Conservation (phyloP, 2,329 filamentous ascomycete species). For the Lachnum nothofagi region DNA sequence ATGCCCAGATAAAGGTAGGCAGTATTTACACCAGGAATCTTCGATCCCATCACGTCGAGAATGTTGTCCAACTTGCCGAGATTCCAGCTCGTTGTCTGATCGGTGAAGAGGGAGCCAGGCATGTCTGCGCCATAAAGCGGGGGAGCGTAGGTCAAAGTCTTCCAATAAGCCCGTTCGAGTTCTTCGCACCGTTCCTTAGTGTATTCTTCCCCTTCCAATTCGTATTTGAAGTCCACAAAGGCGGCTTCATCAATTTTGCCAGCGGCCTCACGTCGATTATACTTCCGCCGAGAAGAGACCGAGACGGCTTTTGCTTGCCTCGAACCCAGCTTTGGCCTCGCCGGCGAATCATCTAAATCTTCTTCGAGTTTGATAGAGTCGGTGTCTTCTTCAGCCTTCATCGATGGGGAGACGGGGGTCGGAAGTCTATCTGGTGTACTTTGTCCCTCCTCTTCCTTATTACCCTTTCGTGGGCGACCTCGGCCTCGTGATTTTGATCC, state of each 20-base stretch:
- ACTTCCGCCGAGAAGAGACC: conserved; percentile 80
- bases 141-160: conserved; percentile 88
- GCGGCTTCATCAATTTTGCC: conserved; percentile 82
- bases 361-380: conserved; percentile 33
- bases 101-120: conserved; percentile 89
- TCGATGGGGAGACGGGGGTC: conserved; percentile 47
- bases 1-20: conserved; percentile 97
- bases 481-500: conserved; percentile 19
- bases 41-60: conserved; percentile 87
- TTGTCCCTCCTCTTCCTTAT: conserved; percentile 36
- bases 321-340: conserved; percentile 43
- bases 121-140: conserved; percentile 96
- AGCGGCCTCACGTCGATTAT: conserved; percentile 71
- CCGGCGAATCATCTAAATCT: conserved; percentile 44
- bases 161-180: conserved; percentile 93
- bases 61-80: conserved; percentile 90
- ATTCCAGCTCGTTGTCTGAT: conserved; percentile 81
- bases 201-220: conserved; percentile 78
- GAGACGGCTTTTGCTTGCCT: conserved; percentile 53
- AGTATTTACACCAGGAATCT: conserved; percentile 95
- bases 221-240: conserved; percentile 88
- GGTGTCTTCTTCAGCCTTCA: conserved; percentile 34
- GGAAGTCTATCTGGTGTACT: conserved; percentile 42
- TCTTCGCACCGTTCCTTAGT: conserved; percentile 90
- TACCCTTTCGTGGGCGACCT: conserved; percentile 22